Evolutionary conservation across 257 asterid species (phyloP).

Genomic region (Solanum ossicruentum): DNA sequence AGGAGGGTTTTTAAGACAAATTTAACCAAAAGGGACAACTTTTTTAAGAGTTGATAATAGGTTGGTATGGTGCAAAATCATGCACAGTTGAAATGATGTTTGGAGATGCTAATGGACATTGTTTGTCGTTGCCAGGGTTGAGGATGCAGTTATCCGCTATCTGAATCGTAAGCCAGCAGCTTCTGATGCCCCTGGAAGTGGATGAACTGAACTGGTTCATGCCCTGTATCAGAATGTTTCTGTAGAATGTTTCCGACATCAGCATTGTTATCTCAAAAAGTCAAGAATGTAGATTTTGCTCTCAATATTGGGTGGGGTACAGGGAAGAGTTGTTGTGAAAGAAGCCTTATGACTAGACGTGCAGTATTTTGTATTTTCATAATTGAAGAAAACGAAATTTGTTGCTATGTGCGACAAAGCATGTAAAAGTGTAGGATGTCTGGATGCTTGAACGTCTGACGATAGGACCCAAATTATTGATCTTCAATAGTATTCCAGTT

Average conservation of each 20-base stretch:
- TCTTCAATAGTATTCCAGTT: neutral
- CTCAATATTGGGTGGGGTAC: neutral
- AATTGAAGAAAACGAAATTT: neutral
- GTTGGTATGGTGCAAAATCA: neutral
- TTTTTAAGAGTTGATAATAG: neutral
- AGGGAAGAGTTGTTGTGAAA: neutral
- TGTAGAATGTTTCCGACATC: neutral
- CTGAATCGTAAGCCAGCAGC: slow-evolving; percentile 79
- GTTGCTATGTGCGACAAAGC: neutral
- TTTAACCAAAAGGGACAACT: neutral
- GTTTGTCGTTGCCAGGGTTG: slow-evolving; percentile 54
- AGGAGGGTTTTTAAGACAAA: neutral
- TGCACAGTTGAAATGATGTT: neutral
- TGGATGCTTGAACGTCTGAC: neutral
- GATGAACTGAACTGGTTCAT: slow-evolving; percentile 15
- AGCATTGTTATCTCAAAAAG: neutral
- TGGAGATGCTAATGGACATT: neutral
- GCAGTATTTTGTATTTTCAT: neutral
- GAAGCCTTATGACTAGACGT: neutral
- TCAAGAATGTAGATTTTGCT: neutral
- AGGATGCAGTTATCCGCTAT: slow-evolving; percentile 94
- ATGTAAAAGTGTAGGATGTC: neutral
- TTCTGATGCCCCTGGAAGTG: slow-evolving; percentile 52
- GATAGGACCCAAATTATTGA: neutral
- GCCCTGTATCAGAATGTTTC: neutral